phyloP scores from a whole-genome alignment of 2,329 filamentous ascomycete genomes.

The Aspergillus quadricinctus region DNA sequence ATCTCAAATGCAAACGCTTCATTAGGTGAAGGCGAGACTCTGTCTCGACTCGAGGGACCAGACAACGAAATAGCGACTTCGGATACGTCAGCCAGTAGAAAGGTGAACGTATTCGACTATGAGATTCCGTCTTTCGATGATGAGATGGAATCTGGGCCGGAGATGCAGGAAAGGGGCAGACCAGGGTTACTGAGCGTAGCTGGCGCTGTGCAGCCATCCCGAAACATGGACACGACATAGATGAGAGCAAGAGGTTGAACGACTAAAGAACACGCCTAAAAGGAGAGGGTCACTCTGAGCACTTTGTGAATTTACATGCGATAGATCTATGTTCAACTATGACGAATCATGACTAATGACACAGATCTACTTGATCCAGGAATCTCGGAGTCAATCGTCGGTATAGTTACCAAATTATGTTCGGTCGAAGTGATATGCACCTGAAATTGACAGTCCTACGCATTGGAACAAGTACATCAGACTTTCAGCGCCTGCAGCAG shows the following conservation, averaged over 20 bases:
- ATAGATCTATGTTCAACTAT: not conserved
- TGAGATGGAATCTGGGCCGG: constrained; percentile 24
- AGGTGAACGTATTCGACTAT: constrained; percentile 38
- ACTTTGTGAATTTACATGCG: not conserved
- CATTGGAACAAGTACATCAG: constrained; percentile 45
- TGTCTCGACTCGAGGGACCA: not conserved
- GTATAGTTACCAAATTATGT: not conserved
- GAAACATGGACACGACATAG: constrained; percentile 1
- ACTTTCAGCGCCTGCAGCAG: constrained; percentile 39
- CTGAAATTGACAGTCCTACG: constrained; percentile 9
- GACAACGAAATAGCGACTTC: not conserved
- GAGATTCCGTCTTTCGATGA: constrained; percentile 36
- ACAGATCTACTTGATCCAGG: not conserved
- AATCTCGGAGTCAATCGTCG: not conserved
- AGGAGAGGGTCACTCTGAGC: not conserved
- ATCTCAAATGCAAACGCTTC: not conserved
- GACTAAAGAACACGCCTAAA: not conserved
- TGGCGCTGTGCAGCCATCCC: constrained; percentile 6
- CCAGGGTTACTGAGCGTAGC: constrained; percentile 18
- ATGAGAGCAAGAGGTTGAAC: not conserved
- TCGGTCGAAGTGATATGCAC: not conserved
- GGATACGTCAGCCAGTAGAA: constrained; percentile 4
- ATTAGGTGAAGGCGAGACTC: not conserved
- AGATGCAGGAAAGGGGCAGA: constrained; percentile 38
- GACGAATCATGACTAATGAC: not conserved